phyloP scores from a whole-genome alignment of 805 yeast species.

The Candida stauntonica region DNA sequence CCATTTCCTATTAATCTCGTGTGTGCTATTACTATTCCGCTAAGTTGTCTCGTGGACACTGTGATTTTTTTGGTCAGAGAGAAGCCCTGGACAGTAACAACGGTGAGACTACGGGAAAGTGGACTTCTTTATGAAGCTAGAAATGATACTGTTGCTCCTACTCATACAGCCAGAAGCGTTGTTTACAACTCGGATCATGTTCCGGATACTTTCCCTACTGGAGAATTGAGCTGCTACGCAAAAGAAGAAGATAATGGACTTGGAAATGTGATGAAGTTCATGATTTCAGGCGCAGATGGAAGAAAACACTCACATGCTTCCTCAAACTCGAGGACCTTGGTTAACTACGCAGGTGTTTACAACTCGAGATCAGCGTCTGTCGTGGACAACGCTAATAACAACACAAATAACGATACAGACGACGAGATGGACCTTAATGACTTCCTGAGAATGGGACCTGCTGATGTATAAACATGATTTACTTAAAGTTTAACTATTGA shows the following conservation, averaged over 20 bases:
- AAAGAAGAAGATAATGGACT: not conserved
- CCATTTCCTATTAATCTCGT: conserved; percentile 12
- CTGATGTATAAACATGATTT: not conserved
- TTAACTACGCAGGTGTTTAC: not conserved
- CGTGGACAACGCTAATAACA: not conserved
- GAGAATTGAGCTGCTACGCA: too few species aligned
- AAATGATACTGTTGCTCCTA: not conserved
- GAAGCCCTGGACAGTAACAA: conserved; percentile 55
- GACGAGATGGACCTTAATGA: conserved; percentile 4
- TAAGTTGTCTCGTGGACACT: conserved; percentile 73
- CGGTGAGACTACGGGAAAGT: not conserved
- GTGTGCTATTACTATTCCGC: conserved; percentile 71
- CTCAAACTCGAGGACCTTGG: conserved; percentile 1
- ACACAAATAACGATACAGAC: not conserved
- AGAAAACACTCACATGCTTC: conserved; percentile 1
- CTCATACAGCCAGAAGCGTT: too few species aligned
- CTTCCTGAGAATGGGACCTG: conserved; percentile 1
- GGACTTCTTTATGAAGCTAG: not conserved
- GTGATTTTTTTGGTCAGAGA: conserved; percentile 72
- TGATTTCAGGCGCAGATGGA: not conserved
- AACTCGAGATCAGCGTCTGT: too few species aligned
- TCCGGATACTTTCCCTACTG: too few species aligned
- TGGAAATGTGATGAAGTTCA: not conserved
- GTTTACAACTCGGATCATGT: too few species aligned
- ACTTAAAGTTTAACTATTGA: too few species aligned